Evolutionary conservation across 441 rosid species (phyloP).

Genomic region (Brassica hybrid): DNA sequence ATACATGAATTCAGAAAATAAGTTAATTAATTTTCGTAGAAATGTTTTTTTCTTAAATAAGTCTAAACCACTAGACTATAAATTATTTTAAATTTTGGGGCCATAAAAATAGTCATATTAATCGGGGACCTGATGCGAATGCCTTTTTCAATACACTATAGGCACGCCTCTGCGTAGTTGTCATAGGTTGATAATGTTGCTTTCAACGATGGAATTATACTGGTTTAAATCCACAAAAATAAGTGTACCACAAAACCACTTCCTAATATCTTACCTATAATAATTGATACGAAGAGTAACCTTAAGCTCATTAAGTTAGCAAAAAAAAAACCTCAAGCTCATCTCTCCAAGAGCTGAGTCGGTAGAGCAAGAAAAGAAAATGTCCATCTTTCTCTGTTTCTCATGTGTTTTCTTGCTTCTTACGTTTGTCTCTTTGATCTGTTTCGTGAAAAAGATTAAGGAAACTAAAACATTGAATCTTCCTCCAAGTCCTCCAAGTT

Average conservation of each 20-base stretch:
- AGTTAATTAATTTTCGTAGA: too few relatives aligned
- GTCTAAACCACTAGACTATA: too few relatives aligned
- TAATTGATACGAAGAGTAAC: not conserved
- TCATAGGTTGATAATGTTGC: too few relatives aligned
- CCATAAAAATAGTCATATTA: too few relatives aligned
- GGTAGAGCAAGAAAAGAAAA: not conserved
- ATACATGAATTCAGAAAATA: too few relatives aligned
- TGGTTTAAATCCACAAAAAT: not conserved
- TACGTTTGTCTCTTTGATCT: not conserved
- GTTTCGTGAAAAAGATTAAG: not conserved
- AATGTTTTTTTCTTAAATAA: too few relatives aligned
- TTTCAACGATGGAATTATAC: too few relatives aligned
- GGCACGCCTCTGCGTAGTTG: too few relatives aligned
- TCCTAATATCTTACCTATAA: not conserved
- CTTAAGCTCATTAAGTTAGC: not conserved
- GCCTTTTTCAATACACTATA: too few relatives aligned
- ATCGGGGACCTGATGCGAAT: too few relatives aligned
- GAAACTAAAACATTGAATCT: not conserved
- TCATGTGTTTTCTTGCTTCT: not conserved
- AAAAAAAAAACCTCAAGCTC: not conserved
- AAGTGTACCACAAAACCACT: not conserved
- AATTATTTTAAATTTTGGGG: too few relatives aligned
- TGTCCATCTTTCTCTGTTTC: constrained; percentile 14
- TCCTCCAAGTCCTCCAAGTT: constrained; percentile 18
- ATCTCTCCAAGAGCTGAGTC: not conserved